These are phyloP conservation scores for Psilocybe subaeruginosa DNA, from an alignment of 768 basidiomycete genomes.

Conservation along the genomic window DNA sequence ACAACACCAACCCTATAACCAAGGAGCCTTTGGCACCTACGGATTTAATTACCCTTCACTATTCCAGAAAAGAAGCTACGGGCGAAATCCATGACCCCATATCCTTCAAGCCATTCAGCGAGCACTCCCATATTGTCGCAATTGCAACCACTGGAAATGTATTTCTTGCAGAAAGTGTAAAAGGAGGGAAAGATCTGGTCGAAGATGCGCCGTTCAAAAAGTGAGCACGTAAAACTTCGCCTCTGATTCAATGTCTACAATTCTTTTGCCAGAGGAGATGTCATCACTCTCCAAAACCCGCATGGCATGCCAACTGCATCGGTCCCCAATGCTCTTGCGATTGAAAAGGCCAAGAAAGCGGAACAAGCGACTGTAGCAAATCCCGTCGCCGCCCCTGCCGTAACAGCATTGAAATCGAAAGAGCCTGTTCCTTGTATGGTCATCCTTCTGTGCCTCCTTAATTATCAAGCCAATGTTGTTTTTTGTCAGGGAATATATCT, in stretches of 20 bases:
- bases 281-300: conserved; percentile 93
- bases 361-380: conserved; percentile 36
- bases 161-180: conserved; percentile 89
- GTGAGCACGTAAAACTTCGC: conserved; percentile 37
- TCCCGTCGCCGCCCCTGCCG: conserved; percentile 32
- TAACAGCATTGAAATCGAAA: conserved; percentile 50
- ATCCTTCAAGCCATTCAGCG: conserved; percentile 95
- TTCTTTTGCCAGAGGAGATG: conserved; percentile 63
- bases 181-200: conserved; percentile 84
- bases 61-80: conserved; percentile 79
- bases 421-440: conserved; percentile 67
- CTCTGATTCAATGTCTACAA: conserved; percentile 1
- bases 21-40: conserved; percentile 70
- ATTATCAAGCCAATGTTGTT: background rate
- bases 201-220: conserved; percentile 85
- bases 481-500: conserved; percentile 77
- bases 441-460: background rate
- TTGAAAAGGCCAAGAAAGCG: conserved; percentile 33
- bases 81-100: conserved; percentile 95
- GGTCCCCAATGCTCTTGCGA: conserved; percentile 28
- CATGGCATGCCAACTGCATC: conserved; percentile 74
- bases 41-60: conserved; percentile 80
- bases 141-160: conserved; percentile 92
- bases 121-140: conserved; percentile 94
- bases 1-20: conserved; percentile 80